Base-by-base conservation (phyloP, 2,329 filamentous ascomycete species). In the Sporothrix mexicana region DNA sequence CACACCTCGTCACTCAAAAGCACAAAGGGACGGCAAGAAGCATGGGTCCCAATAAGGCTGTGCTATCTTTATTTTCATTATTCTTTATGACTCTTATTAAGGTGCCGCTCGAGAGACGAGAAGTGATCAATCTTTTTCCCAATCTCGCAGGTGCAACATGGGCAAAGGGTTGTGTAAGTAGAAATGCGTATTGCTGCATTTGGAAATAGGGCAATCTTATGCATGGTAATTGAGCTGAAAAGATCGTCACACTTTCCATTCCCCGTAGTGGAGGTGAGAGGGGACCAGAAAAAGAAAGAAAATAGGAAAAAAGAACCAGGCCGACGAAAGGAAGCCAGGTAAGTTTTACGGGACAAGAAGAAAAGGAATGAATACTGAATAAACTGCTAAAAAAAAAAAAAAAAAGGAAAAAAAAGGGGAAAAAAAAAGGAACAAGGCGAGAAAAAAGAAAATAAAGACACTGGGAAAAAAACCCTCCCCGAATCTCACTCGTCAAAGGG, bases 171-270 rank as follows among this genome's bases (percentile, higher is more conserved):
- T 17, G 66, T 69, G 49, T 69, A 69, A 55, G 66, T 69, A 57
- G 12, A 57, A 20, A 68, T 20, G 67, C 67, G n/a, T 69, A 25
- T 59, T 47, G 51, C 67, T 69, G 51, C n/a, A 57, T 69, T 45
- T 45, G 51, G 67, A 59, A 69, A 45, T 69, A 51, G 53, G 30
- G 51, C 41, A 69, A 69, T 69, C 51, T 69, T 57, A 59, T 45
- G 51, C 30, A 43, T 15, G 12, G 36, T n/a, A 13, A 70, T 47
- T n/a, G 53, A 70, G 53, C 20, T 49, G 53, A 70, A 70, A 49
- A 69, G 25, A 67, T 47, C 43, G 59, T 62, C 17, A 61, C 57
- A 55, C 51, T 53, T 36, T 36, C 51, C 7, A 61, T 36, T 36
- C 57, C 30, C 57, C 57, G 25, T 61, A 61, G 53, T 55, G 23